phyloP scores from a whole-genome alignment of 305 asterid species.

The Monarda citriodora region DNA sequence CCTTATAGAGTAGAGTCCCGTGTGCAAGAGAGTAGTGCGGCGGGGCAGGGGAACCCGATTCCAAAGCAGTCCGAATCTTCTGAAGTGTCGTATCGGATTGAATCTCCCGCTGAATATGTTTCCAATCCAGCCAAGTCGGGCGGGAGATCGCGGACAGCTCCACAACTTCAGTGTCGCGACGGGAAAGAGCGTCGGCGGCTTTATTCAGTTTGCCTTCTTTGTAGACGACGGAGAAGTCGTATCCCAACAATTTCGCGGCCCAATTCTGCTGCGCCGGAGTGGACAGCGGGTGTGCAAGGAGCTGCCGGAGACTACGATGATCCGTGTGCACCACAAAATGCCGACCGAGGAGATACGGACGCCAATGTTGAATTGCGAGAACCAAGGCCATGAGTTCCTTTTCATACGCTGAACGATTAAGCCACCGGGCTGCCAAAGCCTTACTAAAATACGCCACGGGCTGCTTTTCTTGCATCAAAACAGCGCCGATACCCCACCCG shows the following conservation, averaged over 20 bases:
- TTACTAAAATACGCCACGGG: background rate
- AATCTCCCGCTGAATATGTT: no score
- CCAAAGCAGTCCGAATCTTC: no score
- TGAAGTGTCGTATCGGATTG: no score
- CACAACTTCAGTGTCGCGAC: background rate
- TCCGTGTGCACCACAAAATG: no score
- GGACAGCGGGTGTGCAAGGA: no score
- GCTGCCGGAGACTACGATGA: no score
- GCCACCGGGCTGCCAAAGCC: fast-evolving
- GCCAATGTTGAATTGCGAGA: no score
- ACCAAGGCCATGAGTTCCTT: background rate
- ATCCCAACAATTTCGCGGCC: no score
- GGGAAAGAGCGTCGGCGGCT: background rate
- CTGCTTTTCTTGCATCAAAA: background rate
- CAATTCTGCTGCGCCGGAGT: no score
- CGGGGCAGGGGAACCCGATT: background rate
- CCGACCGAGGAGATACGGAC: no score
- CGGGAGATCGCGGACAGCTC: no score
- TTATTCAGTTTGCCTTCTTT: background rate
- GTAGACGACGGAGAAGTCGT: background rate
- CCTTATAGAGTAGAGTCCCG: background rate
- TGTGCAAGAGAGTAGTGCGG: background rate
- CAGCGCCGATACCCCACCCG: background rate
- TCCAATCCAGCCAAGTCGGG: background rate
- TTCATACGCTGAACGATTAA: background rate